Conservation (phyloP, 768 basidiomycete genomes). For the Suillus clintonianus region DNA sequence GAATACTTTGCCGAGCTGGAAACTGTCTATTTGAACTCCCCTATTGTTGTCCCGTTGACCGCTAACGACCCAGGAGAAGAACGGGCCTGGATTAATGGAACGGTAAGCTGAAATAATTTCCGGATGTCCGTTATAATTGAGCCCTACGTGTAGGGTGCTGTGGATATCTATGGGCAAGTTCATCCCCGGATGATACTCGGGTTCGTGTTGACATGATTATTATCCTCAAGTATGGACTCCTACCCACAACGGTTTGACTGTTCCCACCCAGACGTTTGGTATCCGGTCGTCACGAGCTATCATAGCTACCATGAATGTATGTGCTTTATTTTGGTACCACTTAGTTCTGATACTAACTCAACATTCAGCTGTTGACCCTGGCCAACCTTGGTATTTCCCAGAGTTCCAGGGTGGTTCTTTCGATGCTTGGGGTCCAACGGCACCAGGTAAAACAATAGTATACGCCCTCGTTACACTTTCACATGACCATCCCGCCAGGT, state of each 20-base stretch:
- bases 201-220: background rate
- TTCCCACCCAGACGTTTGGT: conserved; percentile 70
- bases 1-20: conserved; percentile 69
- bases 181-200: background rate
- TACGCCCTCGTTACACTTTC: background rate
- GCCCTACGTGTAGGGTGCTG: conserved; percentile 51
- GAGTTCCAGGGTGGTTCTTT: conserved; percentile 78
- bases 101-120: conserved; percentile 39
- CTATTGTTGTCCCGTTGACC: conserved; percentile 69
- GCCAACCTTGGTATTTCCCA: conserved; percentile 72
- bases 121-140: background rate
- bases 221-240: conserved; percentile 50
- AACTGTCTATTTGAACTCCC: conserved; percentile 50
- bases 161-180: conserved; percentile 71
- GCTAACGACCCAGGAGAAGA: conserved; percentile 69
- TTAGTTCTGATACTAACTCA: conserved; percentile 1
- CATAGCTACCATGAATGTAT: conserved; percentile 57
- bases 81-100: conserved; percentile 69
- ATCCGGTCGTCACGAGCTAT: conserved; percentile 61
- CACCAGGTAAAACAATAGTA: conserved; percentile 49
- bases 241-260: conserved; percentile 85
- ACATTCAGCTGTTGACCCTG: conserved; percentile 37
- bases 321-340: conserved; percentile 24
- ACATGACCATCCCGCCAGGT: conserved; percentile 36
- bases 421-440: conserved; percentile 79